A percentile compares a stretch with the other conserved stretches of the same genome.
Evolutionary conservation across 2,329 filamentous ascomycete genomes (phyloP).

Genomic region (Endoconidiophora polonica): DNA sequence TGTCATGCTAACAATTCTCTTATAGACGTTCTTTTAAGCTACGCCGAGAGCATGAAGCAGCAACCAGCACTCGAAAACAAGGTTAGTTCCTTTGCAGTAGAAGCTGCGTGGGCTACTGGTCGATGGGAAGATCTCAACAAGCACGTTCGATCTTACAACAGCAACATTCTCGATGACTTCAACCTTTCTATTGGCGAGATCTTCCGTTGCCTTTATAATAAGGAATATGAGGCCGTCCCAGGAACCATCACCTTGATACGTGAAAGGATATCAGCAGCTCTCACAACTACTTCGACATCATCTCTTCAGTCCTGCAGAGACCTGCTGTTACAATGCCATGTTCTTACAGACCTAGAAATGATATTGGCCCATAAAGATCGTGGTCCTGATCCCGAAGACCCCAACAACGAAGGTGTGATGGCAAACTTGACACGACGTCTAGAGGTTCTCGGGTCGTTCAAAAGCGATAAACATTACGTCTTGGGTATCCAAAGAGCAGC

Average conservation of each 20-base stretch:
- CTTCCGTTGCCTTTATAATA: conserved; percentile 37
- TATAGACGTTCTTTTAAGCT: conserved; percentile 67
- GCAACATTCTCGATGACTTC: conserved; percentile 46
- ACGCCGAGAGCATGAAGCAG: conserved; percentile 59
- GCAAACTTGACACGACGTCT: conserved; percentile 56
- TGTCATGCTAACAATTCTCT: conserved; percentile 14
- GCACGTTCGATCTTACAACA: conserved; percentile 41
- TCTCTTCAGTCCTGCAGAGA: conserved; percentile 77
- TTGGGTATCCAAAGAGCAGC: conserved; percentile 71
- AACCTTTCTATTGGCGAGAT: conserved; percentile 57
- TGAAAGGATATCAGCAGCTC: conserved; percentile 50
- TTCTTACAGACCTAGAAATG: conserved; percentile 71
- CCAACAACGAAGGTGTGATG: conserved; percentile 20
- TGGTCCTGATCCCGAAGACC: neutral
- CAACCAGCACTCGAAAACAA: conserved; percentile 36
- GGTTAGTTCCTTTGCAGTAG: conserved; percentile 68
- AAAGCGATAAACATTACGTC: conserved; percentile 85
- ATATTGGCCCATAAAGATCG: conserved; percentile 32
- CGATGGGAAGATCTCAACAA: conserved; percentile 62
- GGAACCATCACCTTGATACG: conserved; percentile 45
- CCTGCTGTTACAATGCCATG: conserved; percentile 70
- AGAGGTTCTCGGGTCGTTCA: conserved; percentile 76
- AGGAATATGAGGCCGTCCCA: conserved; percentile 32
- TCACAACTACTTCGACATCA: conserved; percentile 61
- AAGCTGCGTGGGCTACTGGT: conserved; percentile 80